A percentile compares a stretch with the other conserved stretches of the same genome.
phyloP scores from a whole-genome alignment of 495 filamentous ascomycete genomes.

The Symbiotaphrina buchneri region DNA sequence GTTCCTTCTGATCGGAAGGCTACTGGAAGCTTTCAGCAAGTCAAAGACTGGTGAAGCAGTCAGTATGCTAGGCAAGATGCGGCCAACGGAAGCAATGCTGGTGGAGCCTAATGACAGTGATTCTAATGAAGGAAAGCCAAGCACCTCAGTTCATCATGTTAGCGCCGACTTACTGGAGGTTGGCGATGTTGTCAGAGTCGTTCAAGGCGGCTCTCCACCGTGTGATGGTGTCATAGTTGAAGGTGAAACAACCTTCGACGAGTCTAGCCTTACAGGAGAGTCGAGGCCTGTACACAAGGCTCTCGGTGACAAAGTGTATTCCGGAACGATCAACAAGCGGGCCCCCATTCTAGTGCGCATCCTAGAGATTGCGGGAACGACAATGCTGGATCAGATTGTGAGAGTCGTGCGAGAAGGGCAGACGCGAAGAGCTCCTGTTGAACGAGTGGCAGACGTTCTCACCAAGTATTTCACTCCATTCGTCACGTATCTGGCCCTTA shows the following conservation, averaged over 20 bases:
- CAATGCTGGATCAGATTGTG: slow-evolving; percentile 87
- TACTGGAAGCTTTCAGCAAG: slow-evolving; percentile 83
- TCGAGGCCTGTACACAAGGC: slow-evolving; percentile 52
- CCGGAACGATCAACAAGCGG: slow-evolving; percentile 72
- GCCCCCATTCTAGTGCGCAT: slow-evolving; percentile 45
- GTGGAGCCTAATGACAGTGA: slow-evolving; percentile 14
- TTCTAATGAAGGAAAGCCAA: slow-evolving; percentile 9
- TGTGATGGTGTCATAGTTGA: slow-evolving; percentile 51
- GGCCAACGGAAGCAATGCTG: slow-evolving; percentile 59
- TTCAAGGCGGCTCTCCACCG: slow-evolving; percentile 65
- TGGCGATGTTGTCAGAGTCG: slow-evolving; percentile 57
- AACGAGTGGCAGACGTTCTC: slow-evolving; percentile 61
- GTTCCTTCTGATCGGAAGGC: slow-evolving; percentile 64
- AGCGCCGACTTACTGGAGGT: slow-evolving; percentile 59
- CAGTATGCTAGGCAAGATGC: slow-evolving; percentile 49
- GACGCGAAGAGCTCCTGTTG: slow-evolving; percentile 65
- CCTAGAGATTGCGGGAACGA: slow-evolving; percentile 47
- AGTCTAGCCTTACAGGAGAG: slow-evolving; percentile 81
- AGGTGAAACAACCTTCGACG: slow-evolving; percentile 55
- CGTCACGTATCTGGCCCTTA: slow-evolving; percentile 58
- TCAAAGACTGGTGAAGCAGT: slow-evolving; percentile 81
- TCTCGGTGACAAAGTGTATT: slow-evolving; percentile 49
- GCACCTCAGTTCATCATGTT: slow-evolving; percentile 17
- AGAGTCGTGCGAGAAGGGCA: slow-evolving; percentile 79
- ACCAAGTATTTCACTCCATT: slow-evolving; percentile 80